These are phyloP conservation scores for Umbelopsis ramanniana DNA, from an alignment of 192 early-diverging fungal species.

Conservation along the genomic window DNA sequence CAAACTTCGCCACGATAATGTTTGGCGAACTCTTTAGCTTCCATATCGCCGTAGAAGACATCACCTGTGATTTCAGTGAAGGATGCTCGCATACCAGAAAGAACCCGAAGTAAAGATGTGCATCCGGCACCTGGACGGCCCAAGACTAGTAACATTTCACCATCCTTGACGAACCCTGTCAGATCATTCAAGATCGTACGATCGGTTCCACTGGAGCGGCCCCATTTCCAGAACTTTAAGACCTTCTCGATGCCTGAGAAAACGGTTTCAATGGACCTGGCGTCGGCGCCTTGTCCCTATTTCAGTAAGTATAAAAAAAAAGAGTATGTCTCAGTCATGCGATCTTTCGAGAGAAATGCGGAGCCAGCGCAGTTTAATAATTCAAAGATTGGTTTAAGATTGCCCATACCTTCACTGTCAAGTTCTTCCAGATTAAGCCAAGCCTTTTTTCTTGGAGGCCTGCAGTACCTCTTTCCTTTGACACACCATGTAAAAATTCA, in stretches of 20 bases:
- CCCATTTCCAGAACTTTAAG: conserved; percentile 38
- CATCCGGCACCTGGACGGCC: conserved; percentile 76
- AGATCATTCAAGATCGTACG: conserved; percentile 59
- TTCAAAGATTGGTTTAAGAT: not conserved
- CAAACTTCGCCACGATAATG: conserved; percentile 75
- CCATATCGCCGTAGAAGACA: conserved; percentile 72
- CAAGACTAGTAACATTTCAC: conserved; percentile 74
- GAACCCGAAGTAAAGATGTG: conserved; percentile 64
- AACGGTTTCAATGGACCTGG: conserved; percentile 37
- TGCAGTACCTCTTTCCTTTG: not conserved
- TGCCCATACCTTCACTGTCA: conserved; percentile 33
- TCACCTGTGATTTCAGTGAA: conserved; percentile 57
- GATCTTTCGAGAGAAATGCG: not conserved
- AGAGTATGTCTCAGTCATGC: conserved; percentile 4
- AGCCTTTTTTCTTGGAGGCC: conserved; percentile 29
- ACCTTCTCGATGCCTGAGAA: conserved; percentile 2
- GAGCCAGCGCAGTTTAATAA: not conserved
- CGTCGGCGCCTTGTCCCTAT: conserved; percentile 40
- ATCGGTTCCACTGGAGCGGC: not conserved
- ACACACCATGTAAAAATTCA: conserved; percentile 27
- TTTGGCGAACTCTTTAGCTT: conserved; percentile 56
- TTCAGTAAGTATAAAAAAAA: conserved; percentile 2
- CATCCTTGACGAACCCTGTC: conserved; percentile 70
- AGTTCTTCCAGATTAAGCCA: conserved; percentile 39
- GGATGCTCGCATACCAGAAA: conserved; percentile 60